Conservation (phyloP, 1,284 basidiomycete species). For the Cutaneotrichosporon dermatis region DNA sequence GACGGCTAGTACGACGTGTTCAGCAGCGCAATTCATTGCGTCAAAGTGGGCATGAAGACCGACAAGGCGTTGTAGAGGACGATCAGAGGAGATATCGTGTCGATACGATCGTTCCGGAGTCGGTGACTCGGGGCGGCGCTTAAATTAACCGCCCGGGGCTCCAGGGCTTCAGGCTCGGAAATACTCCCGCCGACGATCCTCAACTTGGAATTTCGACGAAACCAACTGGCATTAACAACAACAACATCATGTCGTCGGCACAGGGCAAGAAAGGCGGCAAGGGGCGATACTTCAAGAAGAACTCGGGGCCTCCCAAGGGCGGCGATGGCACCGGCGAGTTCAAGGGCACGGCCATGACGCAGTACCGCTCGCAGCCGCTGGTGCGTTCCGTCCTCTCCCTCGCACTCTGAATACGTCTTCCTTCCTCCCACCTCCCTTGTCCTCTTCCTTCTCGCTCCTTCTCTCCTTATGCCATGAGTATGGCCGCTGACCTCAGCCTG, state of each 20-base stretch:
- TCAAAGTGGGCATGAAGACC: too few relatives aligned
- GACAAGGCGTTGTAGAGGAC: too few relatives aligned
- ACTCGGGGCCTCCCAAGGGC: conserved; percentile 51
- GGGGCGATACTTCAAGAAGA: conserved; percentile 51
- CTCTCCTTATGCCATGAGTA: too few relatives aligned
- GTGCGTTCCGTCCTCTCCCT: conserved; percentile 1
- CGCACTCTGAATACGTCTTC: too few relatives aligned
- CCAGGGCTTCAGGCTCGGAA: not conserved
- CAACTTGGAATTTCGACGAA: not conserved
- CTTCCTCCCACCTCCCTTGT: too few relatives aligned
- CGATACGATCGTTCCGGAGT: too few relatives aligned
- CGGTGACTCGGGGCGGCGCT: too few relatives aligned
- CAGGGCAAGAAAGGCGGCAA: not conserved
- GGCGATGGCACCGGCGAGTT: conserved; percentile 20
- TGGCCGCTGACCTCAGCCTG: conserved; percentile 22
- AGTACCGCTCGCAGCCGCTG: conserved; percentile 19
- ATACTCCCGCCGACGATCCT: not conserved
- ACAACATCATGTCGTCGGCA: not conserved
- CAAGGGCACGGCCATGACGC: conserved; percentile 9
- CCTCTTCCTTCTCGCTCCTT: too few relatives aligned
- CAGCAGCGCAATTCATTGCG: too few relatives aligned
- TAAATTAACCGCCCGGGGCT: too few relatives aligned
- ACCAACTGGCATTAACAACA: not conserved
- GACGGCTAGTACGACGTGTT: too few relatives aligned
- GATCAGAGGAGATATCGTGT: too few relatives aligned